Percentiles rank a stretch among this genome's conserved stretches.
Evolutionary conservation across 441 rosid genomes (phyloP).

Genomic region (Populus hybrid): DNA sequence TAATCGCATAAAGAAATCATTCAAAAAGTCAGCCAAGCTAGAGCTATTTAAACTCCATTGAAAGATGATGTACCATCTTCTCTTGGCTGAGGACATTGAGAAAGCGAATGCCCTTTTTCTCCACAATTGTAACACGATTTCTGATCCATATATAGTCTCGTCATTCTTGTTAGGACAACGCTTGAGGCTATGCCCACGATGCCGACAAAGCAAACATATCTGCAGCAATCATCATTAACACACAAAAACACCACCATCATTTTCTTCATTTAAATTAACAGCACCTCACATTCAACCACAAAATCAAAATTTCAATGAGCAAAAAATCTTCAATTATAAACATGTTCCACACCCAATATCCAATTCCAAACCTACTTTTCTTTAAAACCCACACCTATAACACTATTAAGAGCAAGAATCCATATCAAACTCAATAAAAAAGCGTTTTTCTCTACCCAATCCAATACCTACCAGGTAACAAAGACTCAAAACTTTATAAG

Average conservation of each 20-base stretch:
- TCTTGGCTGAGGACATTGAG: conserved; percentile 64
- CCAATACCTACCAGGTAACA: not conserved
- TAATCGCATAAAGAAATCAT: not conserved
- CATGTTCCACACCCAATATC: not conserved
- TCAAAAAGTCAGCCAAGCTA: too few relatives aligned
- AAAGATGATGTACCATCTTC: conserved; percentile 55
- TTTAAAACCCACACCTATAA: not conserved
- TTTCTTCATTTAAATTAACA: too few relatives aligned
- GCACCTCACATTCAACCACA: too few relatives aligned
- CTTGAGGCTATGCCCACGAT: conserved; percentile 83
- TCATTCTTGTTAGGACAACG: conserved; percentile 67
- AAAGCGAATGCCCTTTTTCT: conserved; percentile 68
- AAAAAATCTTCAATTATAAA: not conserved
- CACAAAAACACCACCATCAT: too few relatives aligned
- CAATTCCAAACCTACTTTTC: not conserved
- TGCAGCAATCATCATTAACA: conserved; percentile 27
- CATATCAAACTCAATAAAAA: not conserved
- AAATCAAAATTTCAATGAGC: not conserved
- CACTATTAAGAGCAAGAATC: not conserved
- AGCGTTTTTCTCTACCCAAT: not conserved
- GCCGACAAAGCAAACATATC: conserved; percentile 88
- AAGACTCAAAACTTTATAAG: too few relatives aligned
- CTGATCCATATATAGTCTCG: conserved; percentile 42
- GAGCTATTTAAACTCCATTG: not conserved
- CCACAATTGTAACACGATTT: conserved; percentile 91